These are phyloP conservation scores for Blastobotrys serpentis DNA, from an alignment of 1,139 yeast genomes.

Conservation along the genomic window DNA sequence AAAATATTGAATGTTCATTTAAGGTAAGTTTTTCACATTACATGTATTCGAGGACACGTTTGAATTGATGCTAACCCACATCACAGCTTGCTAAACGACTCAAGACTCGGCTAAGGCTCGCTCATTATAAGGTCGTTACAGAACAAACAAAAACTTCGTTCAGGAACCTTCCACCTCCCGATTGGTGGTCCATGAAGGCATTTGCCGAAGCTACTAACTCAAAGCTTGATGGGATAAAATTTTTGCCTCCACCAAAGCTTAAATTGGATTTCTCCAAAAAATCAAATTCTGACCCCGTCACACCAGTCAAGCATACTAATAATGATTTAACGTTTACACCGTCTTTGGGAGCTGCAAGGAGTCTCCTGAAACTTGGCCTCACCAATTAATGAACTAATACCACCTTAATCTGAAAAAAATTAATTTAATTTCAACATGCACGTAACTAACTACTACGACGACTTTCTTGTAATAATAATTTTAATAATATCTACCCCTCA, in stretches of 20 bases:
- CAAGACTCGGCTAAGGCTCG: constrained; percentile 70
- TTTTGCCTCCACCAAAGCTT: constrained; percentile 5
- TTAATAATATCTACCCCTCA: neutral
- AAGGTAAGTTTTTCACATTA: neutral
- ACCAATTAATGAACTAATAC: constrained; percentile 13
- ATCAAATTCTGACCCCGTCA: constrained; percentile 2
- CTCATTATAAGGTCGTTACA: constrained; percentile 69
- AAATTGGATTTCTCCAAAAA: neutral
- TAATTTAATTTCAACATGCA: neutral
- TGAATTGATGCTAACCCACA: neutral
- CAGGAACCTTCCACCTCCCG: constrained; percentile 30
- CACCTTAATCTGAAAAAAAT: no score
- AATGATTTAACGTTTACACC: constrained; percentile 25
- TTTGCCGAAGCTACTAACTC: constrained; percentile 15
- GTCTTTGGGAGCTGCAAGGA: constrained; percentile 51
- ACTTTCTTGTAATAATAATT: neutral
- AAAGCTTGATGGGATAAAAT: constrained; percentile 3
- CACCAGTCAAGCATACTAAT: neutral
- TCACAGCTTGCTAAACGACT: constrained; percentile 54
- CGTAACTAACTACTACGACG: neutral
- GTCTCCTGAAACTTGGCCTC: constrained; percentile 44
- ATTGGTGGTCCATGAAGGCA: constrained; percentile 19
- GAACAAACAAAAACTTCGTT: constrained; percentile 48
- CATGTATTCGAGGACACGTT: no score
- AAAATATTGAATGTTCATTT: neutral